These are phyloP conservation scores for Cicer chorassanicum DNA, from an alignment of 306 rosid genomes.

Conservation along the genomic window DNA sequence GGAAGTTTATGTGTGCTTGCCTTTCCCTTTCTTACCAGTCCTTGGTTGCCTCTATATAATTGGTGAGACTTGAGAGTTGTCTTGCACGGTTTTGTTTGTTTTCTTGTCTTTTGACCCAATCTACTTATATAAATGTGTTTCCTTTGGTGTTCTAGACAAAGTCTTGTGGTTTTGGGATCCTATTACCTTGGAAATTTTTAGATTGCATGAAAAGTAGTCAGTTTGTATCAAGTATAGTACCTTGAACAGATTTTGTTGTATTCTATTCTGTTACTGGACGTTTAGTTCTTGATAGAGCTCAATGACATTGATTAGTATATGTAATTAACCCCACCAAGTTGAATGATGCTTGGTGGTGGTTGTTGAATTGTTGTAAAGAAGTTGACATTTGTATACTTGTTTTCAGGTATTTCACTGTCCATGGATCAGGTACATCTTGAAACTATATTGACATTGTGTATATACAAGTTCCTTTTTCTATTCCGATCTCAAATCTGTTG, in stretches of 20 bases:
- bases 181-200: background rate
- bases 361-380: slow-evolving; percentile 18
- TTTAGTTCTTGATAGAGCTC: background rate
- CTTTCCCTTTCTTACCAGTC: background rate
- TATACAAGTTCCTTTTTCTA: slow-evolving; percentile 21
- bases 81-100: background rate
- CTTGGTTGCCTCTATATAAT: background rate
- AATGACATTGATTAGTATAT: background rate
- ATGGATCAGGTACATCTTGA: slow-evolving; percentile 78
- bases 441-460: background rate
- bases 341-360: background rate
- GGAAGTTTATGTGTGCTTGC: slow-evolving; percentile 16
- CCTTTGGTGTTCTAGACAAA: background rate
- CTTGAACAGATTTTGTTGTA: background rate
- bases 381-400: slow-evolving; percentile 47
- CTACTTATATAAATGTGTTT: background rate
- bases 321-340: background rate
- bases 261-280: background rate
- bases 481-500: background rate
- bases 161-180: background rate
- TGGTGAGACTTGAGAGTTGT: background rate
- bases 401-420: slow-evolving; percentile 85
- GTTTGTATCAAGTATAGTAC: background rate
- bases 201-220: background rate
- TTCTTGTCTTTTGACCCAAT: background rate